phyloP scores from a whole-genome alignment of 2,329 filamentous ascomycete species.

The Paecilomyces niveus region DNA sequence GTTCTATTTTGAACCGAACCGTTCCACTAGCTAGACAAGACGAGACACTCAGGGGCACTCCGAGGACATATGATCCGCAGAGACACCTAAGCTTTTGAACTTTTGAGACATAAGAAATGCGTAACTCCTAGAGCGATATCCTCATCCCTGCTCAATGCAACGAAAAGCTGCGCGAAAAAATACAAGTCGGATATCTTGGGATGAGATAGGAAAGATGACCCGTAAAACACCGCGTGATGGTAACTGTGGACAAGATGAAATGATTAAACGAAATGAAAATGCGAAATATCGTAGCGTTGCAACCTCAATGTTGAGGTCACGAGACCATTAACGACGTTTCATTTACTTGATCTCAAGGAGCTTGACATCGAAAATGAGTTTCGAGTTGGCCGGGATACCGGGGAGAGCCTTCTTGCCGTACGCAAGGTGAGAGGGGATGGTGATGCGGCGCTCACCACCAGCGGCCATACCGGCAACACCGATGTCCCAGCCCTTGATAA shows the following conservation, averaged over 20 bases:
- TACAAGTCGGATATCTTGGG: slow-evolving; percentile 32
- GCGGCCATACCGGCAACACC: slow-evolving; percentile 87
- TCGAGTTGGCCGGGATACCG: slow-evolving; percentile 87
- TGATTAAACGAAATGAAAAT: slow-evolving; percentile 5
- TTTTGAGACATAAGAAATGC: slow-evolving; percentile 7
- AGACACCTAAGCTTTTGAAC: not conserved
- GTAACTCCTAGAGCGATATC: slow-evolving; percentile 20
- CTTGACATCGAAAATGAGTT: slow-evolving; percentile 87
- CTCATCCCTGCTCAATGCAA: slow-evolving; percentile 24
- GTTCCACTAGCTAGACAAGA: not conserved
- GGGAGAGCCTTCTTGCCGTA: slow-evolving; percentile 80
- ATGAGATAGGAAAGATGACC: slow-evolving; percentile 23
- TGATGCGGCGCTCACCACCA: slow-evolving; percentile 88
- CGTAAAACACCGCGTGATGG: slow-evolving; percentile 15
- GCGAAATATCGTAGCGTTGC: not conserved
- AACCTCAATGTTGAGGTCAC: not conserved
- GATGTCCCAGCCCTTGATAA: slow-evolving; percentile 99
- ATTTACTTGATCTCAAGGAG: slow-evolving; percentile 73
- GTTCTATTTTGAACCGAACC: not conserved
- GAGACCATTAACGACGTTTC: not conserved
- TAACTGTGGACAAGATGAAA: slow-evolving; percentile 12
- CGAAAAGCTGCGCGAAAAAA: slow-evolving; percentile 19
- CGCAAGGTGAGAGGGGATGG: slow-evolving; percentile 76
- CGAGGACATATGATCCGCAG: no score
- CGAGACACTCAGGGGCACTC: not conserved